A percentile compares a stretch with the other conserved stretches of the same genome.
These are phyloP conservation scores for Thalassiosira hispida DNA, from an alignment of 352 stramenopile species.

Conservation along the genomic window DNA sequence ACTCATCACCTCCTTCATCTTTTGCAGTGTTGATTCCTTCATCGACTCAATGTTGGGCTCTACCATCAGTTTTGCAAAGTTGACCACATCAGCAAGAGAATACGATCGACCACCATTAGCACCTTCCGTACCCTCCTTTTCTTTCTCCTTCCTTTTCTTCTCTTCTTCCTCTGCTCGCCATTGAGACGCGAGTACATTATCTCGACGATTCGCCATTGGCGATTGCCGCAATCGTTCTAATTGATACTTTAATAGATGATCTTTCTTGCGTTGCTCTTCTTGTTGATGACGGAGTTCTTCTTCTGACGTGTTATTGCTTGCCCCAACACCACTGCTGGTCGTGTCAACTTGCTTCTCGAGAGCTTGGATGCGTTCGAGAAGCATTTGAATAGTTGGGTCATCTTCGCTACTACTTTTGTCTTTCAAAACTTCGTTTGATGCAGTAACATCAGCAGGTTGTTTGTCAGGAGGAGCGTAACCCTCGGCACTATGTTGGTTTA, in stretches of 20 bases:
- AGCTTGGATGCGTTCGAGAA: conserved; percentile 21
- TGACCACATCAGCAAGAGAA: background rate
- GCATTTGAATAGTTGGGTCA: conserved; percentile 1
- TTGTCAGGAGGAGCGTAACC: background rate
- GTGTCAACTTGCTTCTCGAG: conserved; percentile 30
- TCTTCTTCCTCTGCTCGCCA: conserved; percentile 24
- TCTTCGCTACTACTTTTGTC: conserved; percentile 3
- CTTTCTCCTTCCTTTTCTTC: background rate
- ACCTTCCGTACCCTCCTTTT: background rate
- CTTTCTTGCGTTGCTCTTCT: conserved; percentile 1
- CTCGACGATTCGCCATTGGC: conserved; percentile 40
- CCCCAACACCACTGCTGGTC: background rate
- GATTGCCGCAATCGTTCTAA: conserved; percentile 29
- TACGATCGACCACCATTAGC: background rate
- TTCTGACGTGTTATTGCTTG: background rate
- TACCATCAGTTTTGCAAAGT: background rate
- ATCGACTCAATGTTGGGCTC: background rate
- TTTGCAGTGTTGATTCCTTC: background rate
- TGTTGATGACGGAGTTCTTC: conserved; percentile 6
- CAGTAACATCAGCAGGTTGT: background rate
- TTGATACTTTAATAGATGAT: conserved; percentile 20
- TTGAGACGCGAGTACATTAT: conserved; percentile 17
- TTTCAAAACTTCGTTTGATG: background rate
- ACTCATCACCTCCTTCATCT: background rate
- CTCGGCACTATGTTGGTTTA: no score